Percentiles rank a stretch among this genome's conserved stretches.
These are phyloP conservation scores for Cytospora chrysosperma DNA, from an alignment of 2,329 filamentous ascomycete genomes.

Conservation along the genomic window DNA sequence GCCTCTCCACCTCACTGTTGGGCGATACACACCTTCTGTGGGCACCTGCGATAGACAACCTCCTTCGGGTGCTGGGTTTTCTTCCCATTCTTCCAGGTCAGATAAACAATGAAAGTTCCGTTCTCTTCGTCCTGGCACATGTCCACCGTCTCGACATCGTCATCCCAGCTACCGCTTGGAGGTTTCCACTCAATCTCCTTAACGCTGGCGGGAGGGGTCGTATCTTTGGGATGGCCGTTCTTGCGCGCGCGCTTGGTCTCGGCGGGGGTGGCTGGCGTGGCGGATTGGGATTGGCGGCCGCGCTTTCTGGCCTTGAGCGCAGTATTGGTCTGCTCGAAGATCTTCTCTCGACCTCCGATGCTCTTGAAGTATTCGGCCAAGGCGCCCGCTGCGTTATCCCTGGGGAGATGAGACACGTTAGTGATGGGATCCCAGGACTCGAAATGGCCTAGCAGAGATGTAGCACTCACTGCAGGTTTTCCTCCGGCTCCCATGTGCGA, in stretches of 20 bases:
- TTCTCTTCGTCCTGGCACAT: slow-evolving; percentile 66
- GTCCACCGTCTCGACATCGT: slow-evolving; percentile 68
- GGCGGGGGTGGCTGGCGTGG: slow-evolving; percentile 37
- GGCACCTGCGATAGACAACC: slow-evolving; percentile 71
- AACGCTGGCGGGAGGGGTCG: slow-evolving; percentile 47
- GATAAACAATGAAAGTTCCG: slow-evolving; percentile 62
- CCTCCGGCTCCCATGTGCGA: slow-evolving; percentile 76
- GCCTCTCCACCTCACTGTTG: background rate
- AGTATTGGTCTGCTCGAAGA: slow-evolving; percentile 51
- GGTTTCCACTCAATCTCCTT: slow-evolving; percentile 57
- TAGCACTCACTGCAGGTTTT: slow-evolving; percentile 59
- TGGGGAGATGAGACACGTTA: slow-evolving; percentile 30
- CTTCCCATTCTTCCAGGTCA: slow-evolving; percentile 71
- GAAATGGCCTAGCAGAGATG: background rate
- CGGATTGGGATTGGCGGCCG: slow-evolving; percentile 44
- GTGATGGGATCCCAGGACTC: background rate
- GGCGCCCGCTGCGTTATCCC: slow-evolving; percentile 58
- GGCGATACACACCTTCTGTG: slow-evolving; percentile 63
- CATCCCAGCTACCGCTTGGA: slow-evolving; percentile 74
- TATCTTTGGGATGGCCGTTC: slow-evolving; percentile 48
- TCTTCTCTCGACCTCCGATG: slow-evolving; percentile 62
- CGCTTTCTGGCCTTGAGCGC: slow-evolving; percentile 59
- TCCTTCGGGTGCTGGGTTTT: slow-evolving; percentile 72
- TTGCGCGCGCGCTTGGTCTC: slow-evolving; percentile 48
- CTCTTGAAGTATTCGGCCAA: slow-evolving; percentile 62